Evolutionary conservation across 129 eudicot genomes (phyloP).

Genomic region (Arctium lappa): DNA sequence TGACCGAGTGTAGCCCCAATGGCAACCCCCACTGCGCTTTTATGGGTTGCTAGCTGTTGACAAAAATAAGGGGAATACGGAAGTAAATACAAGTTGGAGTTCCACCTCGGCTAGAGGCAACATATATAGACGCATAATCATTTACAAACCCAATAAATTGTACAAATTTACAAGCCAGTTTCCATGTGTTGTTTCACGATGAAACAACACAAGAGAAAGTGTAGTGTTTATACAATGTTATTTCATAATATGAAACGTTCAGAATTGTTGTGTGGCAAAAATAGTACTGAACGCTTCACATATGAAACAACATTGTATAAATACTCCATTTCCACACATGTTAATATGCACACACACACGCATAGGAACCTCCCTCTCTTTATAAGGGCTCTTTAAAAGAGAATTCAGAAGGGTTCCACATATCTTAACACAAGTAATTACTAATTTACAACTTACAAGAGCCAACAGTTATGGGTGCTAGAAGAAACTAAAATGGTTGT

Average conservation of each 20-base stretch:
- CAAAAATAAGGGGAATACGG: background rate
- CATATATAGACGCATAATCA: background rate
- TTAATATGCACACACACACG: background rate
- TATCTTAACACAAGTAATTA: too few relatives aligned
- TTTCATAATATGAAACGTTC: background rate
- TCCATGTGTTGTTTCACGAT: background rate
- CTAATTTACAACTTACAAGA: too few relatives aligned
- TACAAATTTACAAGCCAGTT: background rate
- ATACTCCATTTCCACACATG: too few relatives aligned
- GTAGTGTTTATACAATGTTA: too few relatives aligned
- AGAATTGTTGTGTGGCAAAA: background rate
- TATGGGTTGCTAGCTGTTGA: slow-evolving; percentile 87
- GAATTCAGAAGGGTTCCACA: too few relatives aligned
- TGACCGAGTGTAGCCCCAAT: slow-evolving; percentile 85
- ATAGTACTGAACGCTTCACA: background rate
- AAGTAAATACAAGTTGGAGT: background rate
- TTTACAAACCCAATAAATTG: background rate
- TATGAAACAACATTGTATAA: background rate
- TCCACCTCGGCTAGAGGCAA: background rate
- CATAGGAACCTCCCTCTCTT: too few relatives aligned
- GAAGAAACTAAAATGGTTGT: too few relatives aligned
- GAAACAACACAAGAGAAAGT: background rate
- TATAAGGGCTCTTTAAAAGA: too few relatives aligned
- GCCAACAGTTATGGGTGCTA: too few relatives aligned
- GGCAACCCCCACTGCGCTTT: slow-evolving; percentile 88